phyloP scores from a whole-genome alignment of 2,329 filamentous ascomycete species.

The Penicillium sp. region DNA sequence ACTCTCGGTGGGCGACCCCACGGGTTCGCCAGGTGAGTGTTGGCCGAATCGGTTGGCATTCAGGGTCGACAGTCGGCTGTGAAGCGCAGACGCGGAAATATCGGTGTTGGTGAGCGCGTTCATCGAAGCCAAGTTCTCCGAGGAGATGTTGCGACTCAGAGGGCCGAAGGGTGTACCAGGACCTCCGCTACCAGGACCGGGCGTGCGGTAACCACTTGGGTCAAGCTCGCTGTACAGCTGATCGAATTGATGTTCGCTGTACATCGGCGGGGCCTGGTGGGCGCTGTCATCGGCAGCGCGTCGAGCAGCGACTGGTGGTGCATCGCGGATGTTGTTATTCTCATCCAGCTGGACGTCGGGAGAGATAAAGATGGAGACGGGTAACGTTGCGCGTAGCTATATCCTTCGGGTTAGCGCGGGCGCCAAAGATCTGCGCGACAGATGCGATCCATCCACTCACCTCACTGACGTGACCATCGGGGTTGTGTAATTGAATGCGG shows the following conservation, averaged over 20 bases:
- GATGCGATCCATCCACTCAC: slow-evolving; percentile 39
- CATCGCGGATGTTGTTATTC: slow-evolving; percentile 68
- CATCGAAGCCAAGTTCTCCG: slow-evolving; percentile 68
- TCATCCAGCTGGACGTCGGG: slow-evolving; percentile 86
- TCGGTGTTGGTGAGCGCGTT: slow-evolving; percentile 46
- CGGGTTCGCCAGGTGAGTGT: slow-evolving; percentile 18
- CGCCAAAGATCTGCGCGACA: not conserved
- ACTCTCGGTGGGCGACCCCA: slow-evolving; percentile 16
- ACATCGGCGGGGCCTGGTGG: slow-evolving; percentile 77
- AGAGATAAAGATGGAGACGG: slow-evolving; percentile 90
- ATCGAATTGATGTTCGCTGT: slow-evolving; percentile 84
- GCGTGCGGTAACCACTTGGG: slow-evolving; percentile 71
- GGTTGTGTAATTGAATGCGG: slow-evolving; percentile 85
- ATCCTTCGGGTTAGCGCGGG: slow-evolving; percentile 11
- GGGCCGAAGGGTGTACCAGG: slow-evolving; percentile 73
- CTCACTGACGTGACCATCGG: slow-evolving; percentile 90
- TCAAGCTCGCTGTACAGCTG: slow-evolving; percentile 86
- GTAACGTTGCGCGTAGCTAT: slow-evolving; percentile 78
- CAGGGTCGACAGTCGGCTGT: slow-evolving; percentile 59
- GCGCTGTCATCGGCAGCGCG: slow-evolving; percentile 51
- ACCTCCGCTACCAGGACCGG: slow-evolving; percentile 59
- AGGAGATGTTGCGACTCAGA: slow-evolving; percentile 64
- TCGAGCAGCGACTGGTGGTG: slow-evolving; percentile 48
- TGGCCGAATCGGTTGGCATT: slow-evolving; percentile 30
- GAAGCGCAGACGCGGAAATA: slow-evolving; percentile 60